Conservation (phyloP, 2,329 filamentous ascomycete species). For the Colletotrichum endophyticum region DNA sequence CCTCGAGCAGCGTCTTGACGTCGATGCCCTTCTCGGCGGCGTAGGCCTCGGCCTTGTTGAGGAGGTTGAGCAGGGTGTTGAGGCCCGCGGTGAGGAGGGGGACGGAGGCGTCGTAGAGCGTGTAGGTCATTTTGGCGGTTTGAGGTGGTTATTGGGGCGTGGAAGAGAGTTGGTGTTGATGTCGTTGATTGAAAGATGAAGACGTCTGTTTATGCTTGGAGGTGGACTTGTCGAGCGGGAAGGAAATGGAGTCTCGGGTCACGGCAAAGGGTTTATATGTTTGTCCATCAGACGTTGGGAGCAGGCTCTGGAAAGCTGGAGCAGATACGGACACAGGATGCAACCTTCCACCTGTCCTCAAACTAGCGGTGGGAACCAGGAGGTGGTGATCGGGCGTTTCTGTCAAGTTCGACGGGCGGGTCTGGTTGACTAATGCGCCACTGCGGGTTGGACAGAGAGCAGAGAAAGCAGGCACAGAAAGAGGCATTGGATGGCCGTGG, state of each 20-base stretch:
- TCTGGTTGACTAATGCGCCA: conserved; percentile 12
- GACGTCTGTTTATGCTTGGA: too few relatives aligned
- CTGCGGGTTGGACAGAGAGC: background rate
- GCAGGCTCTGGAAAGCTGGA: background rate
- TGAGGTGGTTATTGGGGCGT: fast-evolving
- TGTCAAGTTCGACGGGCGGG: conserved; percentile 19
- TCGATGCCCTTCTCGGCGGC: conserved; percentile 9
- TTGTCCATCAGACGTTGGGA: background rate
- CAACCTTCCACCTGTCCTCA: background rate
- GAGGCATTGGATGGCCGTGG: background rate
- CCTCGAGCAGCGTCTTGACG: background rate
- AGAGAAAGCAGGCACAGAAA: background rate
- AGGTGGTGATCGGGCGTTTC: conserved; percentile 11
- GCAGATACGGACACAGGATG: background rate
- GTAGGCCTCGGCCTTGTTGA: conserved; percentile 12
- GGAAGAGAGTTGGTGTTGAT: background rate
- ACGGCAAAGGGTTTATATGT: background rate
- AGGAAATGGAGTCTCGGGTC: background rate
- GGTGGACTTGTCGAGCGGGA: background rate
- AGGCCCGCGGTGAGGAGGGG: conserved; percentile 14
- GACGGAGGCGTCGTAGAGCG: conserved; percentile 9
- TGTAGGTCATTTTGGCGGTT: conserved; percentile 11
- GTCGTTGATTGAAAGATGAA: background rate
- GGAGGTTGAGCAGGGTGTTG: conserved; percentile 10
- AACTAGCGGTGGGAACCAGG: conserved; percentile 13